A percentile compares a stretch with the other conserved stretches of the same genome.
Evolutionary conservation across 192 early-diverging fungal genomes (phyloP).

Genomic region (Gonapodya sp.): DNA sequence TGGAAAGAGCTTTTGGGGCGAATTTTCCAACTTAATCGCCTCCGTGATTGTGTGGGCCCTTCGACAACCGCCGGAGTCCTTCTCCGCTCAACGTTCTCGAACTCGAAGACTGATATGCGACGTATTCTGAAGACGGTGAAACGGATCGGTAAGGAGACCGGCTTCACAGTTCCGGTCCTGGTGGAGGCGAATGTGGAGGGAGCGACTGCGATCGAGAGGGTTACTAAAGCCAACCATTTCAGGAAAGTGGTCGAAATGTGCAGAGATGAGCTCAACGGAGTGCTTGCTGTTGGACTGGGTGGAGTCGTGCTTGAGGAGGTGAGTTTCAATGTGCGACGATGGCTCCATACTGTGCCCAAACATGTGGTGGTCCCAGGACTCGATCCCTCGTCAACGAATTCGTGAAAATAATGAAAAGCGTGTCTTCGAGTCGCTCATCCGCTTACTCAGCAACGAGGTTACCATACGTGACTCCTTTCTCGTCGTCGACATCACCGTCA

Average conservation of each 20-base stretch:
- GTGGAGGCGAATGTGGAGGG: not conserved
- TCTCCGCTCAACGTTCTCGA: not conserved
- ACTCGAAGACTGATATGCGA: not conserved
- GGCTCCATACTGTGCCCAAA: no score
- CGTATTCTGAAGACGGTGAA: not conserved
- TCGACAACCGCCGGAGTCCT: not conserved
- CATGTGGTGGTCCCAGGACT: no score
- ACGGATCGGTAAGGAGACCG: not conserved
- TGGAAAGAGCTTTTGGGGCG: no score
- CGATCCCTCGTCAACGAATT: not conserved
- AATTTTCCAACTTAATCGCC: no score
- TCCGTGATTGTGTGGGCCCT: not conserved
- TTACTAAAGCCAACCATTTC: not conserved
- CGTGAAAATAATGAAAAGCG: not conserved
- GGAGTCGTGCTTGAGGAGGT: not conserved
- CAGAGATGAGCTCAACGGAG: not conserved
- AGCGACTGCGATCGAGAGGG: not conserved
- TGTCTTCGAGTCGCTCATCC: not conserved
- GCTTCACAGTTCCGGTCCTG: not conserved
- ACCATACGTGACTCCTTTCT: not conserved
- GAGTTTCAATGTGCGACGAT: no score
- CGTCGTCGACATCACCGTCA: not conserved
- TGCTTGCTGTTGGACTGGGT: not conserved
- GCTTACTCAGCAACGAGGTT: not conserved
- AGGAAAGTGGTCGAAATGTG: not conserved